These are phyloP conservation scores for Candolleomyces aberdarensis DNA, from an alignment of 768 basidiomycete species.

Conservation along the genomic window DNA sequence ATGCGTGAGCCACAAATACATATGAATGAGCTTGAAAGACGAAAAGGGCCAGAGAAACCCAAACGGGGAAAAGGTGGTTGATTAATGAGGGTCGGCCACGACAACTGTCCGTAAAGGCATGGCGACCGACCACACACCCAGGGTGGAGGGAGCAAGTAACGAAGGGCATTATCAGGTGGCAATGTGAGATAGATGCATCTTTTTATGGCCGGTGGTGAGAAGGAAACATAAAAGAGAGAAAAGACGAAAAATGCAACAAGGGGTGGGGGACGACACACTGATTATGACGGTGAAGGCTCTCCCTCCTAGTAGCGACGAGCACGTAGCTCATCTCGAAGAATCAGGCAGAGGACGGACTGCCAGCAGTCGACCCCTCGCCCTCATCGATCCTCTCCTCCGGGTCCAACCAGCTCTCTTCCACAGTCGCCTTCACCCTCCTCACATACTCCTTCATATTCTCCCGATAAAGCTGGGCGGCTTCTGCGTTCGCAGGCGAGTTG, in stretches of 20 bases:
- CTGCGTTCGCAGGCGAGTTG: conserved; percentile 96
- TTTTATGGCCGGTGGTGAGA: too few relatives aligned
- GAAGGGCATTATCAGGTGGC: too few relatives aligned
- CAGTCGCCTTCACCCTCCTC: conserved; percentile 85
- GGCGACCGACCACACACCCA: too few relatives aligned
- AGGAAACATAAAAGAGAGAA: too few relatives aligned
- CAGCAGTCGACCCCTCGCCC: conserved; percentile 9
- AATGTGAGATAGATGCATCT: too few relatives aligned
- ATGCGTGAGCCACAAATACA: conserved; percentile 1
- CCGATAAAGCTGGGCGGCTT: conserved; percentile 93
- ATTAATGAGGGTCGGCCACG: too few relatives aligned
- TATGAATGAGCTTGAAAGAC: background rate
- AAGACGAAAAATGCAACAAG: too few relatives aligned
- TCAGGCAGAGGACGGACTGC: background rate
- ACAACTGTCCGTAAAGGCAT: too few relatives aligned
- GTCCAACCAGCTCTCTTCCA: conserved; percentile 95
- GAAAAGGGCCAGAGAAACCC: background rate
- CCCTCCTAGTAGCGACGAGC: background rate
- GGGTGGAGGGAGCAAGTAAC: too few relatives aligned
- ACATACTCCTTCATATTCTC: conserved; percentile 99
- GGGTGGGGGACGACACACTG: background rate
- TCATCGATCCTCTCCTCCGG: conserved; percentile 55
- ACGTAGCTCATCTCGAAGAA: conserved; percentile 5
- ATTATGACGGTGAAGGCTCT: background rate
- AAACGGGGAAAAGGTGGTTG: too few relatives aligned